Evolutionary conservation across 139 green algal species (phyloP), one percentile per base, ranked within the genome.

Genomic region (Zygnema cylindricum): DNA sequence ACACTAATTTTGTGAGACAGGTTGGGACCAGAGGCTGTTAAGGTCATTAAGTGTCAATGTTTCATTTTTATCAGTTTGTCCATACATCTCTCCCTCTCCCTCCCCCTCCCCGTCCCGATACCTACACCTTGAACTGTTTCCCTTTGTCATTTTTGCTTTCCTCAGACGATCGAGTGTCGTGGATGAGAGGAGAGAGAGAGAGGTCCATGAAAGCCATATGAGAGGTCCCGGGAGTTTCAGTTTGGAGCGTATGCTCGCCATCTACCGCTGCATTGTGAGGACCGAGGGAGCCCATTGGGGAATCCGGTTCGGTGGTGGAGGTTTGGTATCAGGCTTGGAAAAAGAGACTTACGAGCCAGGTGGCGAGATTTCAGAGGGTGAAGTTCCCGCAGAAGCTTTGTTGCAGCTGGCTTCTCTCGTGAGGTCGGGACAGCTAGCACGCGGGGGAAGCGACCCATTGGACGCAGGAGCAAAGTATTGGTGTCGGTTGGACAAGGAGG

Each of bases 371-470:
- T n/a, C 21, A 36, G 81, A 22, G 16, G 81, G 81, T 7, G 32
- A 69, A 41, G 63, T 87, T 35, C 7, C 32, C 2, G 32, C 81
- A 42, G 81, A 87, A 23, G 21, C 49, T 2, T n/a, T 87, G 33
- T 22, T 87, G 81, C 81, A 87, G 81, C 16, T 87, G 23, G 63
- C 81, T 41, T 87, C 81, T 2, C 81, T 87, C 36, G 81, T 85
- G 43, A 85, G 69, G 22, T 3, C 54, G 2, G 35, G 84, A 3
- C 81, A 87, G 81, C n/a, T 87, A 23, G 32, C 11, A 11, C 82
- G 82, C 7, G 11, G 33, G 3, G 21, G 16, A 3, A 39, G 43
- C 77, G 77, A 41, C 21, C 77, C 77, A 39, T 16, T 85, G 77
- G 77, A 85, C 11, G 42, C 33, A 43, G 43, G 77, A 40, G 16